Conservation (phyloP, 768 basidiomycete species). For the Hirschioporus abietinus region DNA sequence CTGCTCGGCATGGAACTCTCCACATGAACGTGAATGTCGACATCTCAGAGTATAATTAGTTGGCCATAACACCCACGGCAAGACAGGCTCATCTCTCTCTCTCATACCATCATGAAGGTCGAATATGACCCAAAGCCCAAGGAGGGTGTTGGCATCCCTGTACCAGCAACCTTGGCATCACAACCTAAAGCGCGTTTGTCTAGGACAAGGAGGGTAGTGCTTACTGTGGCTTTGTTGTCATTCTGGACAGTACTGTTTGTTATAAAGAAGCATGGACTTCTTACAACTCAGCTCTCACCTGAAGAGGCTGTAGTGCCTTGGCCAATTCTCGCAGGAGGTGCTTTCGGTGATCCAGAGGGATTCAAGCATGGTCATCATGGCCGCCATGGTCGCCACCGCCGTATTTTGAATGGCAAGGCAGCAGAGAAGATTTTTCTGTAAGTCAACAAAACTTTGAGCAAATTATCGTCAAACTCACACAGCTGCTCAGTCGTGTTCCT, state of each 20-base stretch:
- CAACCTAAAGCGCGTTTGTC: not conserved
- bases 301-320: not conserved
- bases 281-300: not conserved
- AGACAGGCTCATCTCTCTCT: not conserved
- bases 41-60: not conserved
- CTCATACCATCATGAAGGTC: not conserved
- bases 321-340: not conserved
- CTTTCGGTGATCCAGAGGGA: not conserved
- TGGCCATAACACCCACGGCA: not conserved
- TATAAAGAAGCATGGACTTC: not conserved
- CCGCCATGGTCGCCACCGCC: constrained; percentile 5
- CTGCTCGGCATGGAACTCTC: not conserved
- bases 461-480: not conserved
- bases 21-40: not conserved
- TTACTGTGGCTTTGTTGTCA: not conserved
- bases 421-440: constrained; percentile 44
- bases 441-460: constrained; percentile 13
- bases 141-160: not conserved
- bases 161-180: not conserved
- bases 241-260: not conserved
- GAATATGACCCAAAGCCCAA: not conserved
- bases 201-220: not conserved
- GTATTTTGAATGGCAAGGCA: constrained; percentile 24
- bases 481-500: constrained; percentile 28
- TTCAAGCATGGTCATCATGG: constrained; percentile 4